Conservation (phyloP, 768 basidiomycete genomes). For the Fomitopsis serialis region DNA sequence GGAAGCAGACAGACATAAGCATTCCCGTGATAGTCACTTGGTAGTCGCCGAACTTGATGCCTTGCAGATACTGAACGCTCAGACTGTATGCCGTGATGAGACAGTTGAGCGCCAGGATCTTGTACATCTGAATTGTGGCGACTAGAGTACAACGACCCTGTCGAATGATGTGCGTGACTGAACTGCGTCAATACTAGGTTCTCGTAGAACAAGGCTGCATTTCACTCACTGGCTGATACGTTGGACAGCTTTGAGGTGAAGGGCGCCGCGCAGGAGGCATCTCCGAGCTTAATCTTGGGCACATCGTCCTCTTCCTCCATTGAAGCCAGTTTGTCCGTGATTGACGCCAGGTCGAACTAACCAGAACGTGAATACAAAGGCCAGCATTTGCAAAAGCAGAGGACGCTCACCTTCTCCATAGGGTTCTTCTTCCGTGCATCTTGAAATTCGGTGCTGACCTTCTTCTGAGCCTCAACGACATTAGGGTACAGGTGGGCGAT, state of each 20-base stretch:
- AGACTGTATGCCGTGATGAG: slow-evolving; percentile 98
- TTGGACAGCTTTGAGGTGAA: slow-evolving; percentile 99
- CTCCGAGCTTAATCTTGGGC: slow-evolving; percentile 98
- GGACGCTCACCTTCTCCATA: slow-evolving; percentile 72
- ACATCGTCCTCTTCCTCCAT: slow-evolving; percentile 95
- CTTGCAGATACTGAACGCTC: slow-evolving; percentile 95
- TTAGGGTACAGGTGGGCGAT: slow-evolving; percentile 88
- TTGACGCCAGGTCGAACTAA: slow-evolving; percentile 72
- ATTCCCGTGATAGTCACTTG: slow-evolving; percentile 96
- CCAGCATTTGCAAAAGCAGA: too few relatives aligned
- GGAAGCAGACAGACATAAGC: slow-evolving; percentile 97
- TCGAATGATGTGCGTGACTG: slow-evolving; percentile 95
- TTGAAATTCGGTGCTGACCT: slow-evolving; percentile 61
- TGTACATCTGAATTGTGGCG: slow-evolving; percentile 99
- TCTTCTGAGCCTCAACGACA: slow-evolving; percentile 84
- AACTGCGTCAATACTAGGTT: background rate
- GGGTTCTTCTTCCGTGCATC: slow-evolving; percentile 77
- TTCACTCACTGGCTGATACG: slow-evolving; percentile 82
- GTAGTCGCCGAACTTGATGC: slow-evolving; percentile 99
- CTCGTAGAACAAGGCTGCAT: background rate
- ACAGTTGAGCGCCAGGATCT: slow-evolving; percentile 96
- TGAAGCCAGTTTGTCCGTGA: slow-evolving; percentile 82
- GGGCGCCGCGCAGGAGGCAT: slow-evolving; percentile 96
- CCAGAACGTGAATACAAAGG: background rate
- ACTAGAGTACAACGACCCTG: slow-evolving; percentile 98